These are phyloP conservation scores for Mantamonas sphyraenae DNA, from an alignment of 78 protist species.

Conservation along the genomic window DNA sequence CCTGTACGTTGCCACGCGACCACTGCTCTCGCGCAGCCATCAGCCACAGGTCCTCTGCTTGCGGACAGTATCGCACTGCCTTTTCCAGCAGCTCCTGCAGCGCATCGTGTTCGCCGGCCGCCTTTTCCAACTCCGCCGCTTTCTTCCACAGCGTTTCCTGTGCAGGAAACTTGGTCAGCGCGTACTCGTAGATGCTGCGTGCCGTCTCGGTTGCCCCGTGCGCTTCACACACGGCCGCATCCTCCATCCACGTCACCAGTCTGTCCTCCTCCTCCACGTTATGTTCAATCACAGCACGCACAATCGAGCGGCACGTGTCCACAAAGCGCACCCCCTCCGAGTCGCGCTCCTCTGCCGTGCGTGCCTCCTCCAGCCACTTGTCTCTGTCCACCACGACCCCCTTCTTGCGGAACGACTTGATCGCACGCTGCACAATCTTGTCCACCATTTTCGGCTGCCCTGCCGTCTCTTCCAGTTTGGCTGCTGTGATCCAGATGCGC, in stretches of 20 bases:
- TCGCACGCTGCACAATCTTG: slow-evolving; percentile 35
- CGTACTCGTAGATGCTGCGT: slow-evolving; percentile 71
- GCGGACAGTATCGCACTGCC: slow-evolving; percentile 79
- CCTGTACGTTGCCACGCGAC: slow-evolving; percentile 48
- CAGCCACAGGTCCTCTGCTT: slow-evolving; percentile 87
- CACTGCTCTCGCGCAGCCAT: slow-evolving; percentile 82
- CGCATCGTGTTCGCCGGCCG: slow-evolving; percentile 47
- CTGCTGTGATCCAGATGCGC: slow-evolving; percentile 91
- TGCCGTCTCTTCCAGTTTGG: slow-evolving; percentile 84
- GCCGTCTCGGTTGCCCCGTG: slow-evolving; percentile 31
- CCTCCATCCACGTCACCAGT: slow-evolving; percentile 75
- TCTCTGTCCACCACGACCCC: slow-evolving; percentile 59
- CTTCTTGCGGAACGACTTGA: slow-evolving; percentile 8
- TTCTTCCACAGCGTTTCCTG: slow-evolving; percentile 72
- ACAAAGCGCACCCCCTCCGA: not conserved
- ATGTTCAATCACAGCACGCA: slow-evolving; percentile 40
- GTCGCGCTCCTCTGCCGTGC: slow-evolving; percentile 50
- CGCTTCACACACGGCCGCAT: slow-evolving; percentile 57
- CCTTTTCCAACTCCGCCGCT: slow-evolving; percentile 72
- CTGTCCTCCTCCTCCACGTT: slow-evolving; percentile 82
- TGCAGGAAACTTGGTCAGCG: slow-evolving; percentile 54
- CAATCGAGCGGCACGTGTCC: slow-evolving; percentile 57
- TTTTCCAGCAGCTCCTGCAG: slow-evolving; percentile 56
- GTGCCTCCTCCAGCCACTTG: slow-evolving; percentile 72
- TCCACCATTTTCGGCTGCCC: slow-evolving; percentile 36